Evolutionary conservation across 2,329 filamentous ascomycete species (phyloP).

Genomic region (Annulohypoxylon truncatum): DNA sequence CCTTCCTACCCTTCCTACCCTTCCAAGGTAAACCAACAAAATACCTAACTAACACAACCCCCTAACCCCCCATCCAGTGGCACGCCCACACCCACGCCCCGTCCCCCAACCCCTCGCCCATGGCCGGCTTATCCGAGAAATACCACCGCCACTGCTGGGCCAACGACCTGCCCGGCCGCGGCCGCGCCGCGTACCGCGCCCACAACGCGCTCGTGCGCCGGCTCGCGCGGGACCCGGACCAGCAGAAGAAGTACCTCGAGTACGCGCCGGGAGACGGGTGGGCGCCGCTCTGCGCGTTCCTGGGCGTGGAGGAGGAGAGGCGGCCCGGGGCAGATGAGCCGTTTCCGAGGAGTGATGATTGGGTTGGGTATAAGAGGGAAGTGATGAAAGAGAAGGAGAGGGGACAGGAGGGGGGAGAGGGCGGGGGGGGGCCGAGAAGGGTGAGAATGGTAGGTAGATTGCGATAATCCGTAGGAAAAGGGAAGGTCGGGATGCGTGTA

Average conservation of each 20-base stretch:
- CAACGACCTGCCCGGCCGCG: conserved; percentile 45
- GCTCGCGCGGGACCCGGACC: conserved; percentile 15
- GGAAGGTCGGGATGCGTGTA: too few relatives aligned
- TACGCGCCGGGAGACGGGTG: conserved; percentile 46
- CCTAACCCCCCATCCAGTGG: conserved; percentile 6
- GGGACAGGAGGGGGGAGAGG: not conserved
- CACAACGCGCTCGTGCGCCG: conserved; percentile 45
- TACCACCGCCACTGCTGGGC: conserved; percentile 49
- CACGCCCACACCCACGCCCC: conserved; percentile 38
- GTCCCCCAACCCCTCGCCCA: conserved; percentile 31
- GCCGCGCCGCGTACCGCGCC: conserved; percentile 40
- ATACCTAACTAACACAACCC: too few relatives aligned
- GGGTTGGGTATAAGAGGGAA: conserved; percentile 47
- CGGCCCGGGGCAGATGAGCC: conserved; percentile 37
- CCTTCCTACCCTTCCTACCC: not conserved
- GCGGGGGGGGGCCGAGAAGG: too few relatives aligned
- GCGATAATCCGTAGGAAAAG: not conserved
- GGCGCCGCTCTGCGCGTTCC: conserved; percentile 46
- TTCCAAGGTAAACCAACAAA: not conserved
- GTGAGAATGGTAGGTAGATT: too few relatives aligned
- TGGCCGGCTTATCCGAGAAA: conserved; percentile 42
- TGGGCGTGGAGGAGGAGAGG: conserved; percentile 34
- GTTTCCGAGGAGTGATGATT: conserved; percentile 49
- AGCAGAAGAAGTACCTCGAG: conserved; percentile 47
- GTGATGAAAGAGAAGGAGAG: conserved; percentile 36